These are phyloP conservation scores for Tulasnella sp. DNA, from an alignment of 768 basidiomycete species.

Conservation along the genomic window DNA sequence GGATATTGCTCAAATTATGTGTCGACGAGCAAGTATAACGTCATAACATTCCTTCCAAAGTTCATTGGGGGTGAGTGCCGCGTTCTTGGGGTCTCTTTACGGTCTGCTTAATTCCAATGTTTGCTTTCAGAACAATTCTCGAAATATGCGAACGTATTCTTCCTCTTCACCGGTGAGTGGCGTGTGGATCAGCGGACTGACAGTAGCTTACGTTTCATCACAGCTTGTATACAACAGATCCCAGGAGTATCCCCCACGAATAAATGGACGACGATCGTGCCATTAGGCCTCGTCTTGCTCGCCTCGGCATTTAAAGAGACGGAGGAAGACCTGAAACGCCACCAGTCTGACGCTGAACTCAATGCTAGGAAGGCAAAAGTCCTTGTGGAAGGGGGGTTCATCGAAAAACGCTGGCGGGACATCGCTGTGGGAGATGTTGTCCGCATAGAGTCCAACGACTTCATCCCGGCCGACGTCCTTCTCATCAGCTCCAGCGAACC, in stretches of 20 bases:
- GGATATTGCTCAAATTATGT: slow-evolving; percentile 75
- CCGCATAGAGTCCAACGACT: slow-evolving; percentile 81
- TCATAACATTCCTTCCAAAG: slow-evolving; percentile 78
- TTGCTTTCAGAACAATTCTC: slow-evolving; percentile 78
- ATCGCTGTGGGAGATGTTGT: slow-evolving; percentile 87
- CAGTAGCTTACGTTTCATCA: neutral
- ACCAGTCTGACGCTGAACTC: slow-evolving; percentile 86
- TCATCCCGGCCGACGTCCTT: slow-evolving; percentile 90
- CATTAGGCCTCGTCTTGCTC: slow-evolving; percentile 75
- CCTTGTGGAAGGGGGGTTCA: slow-evolving; percentile 51
- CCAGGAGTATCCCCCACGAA: slow-evolving; percentile 97
- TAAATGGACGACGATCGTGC: slow-evolving; percentile 86
- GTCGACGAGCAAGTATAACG: slow-evolving; percentile 91
- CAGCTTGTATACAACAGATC: slow-evolving; percentile 90
- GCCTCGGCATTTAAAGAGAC: slow-evolving; percentile 94
- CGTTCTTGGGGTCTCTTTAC: neutral
- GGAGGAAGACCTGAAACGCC: slow-evolving; percentile 95
- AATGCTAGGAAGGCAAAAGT: slow-evolving; percentile 76
- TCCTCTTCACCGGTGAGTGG: slow-evolving; percentile 66
- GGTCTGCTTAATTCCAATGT: neutral
- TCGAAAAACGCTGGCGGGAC: slow-evolving; percentile 74
- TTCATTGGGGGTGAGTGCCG: slow-evolving; percentile 66
- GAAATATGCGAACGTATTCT: slow-evolving; percentile 97
- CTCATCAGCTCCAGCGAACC: slow-evolving; percentile 86
- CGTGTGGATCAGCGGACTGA: neutral